These are phyloP conservation scores for Kodamaea sagamina DNA, from an alignment of 805 yeast genomes.

Conservation along the genomic window DNA sequence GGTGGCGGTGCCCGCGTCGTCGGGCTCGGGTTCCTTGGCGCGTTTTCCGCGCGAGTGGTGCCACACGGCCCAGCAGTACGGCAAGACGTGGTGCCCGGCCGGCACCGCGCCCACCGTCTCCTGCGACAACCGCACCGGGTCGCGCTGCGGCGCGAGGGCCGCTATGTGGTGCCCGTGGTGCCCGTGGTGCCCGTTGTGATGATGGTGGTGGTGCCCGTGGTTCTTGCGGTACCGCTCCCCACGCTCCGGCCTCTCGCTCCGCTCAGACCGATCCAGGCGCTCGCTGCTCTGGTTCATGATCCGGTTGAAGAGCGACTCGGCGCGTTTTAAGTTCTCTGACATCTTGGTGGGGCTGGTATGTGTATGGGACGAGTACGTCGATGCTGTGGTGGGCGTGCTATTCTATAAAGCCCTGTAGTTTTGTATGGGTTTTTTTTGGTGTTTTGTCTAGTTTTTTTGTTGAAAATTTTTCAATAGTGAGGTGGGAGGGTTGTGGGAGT, in stretches of 20 bases:
- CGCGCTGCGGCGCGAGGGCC: slow-evolving; percentile 34
- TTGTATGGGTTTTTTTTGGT: slow-evolving; percentile 1
- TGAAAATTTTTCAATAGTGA: slow-evolving; percentile 6
- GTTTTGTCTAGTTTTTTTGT: slow-evolving; percentile 1
- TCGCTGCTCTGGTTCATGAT: slow-evolving; percentile 43
- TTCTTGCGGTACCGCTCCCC: slow-evolving; percentile 8
- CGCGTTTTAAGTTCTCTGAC: slow-evolving; percentile 50
- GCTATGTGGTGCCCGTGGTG: slow-evolving; percentile 11
- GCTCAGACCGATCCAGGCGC: slow-evolving; percentile 13
- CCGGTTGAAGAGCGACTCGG: slow-evolving; percentile 48
- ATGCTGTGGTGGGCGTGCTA: not conserved
- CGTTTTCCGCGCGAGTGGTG: slow-evolving; percentile 40
- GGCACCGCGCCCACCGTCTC: slow-evolving; percentile 32
- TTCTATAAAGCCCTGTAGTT: slow-evolving; percentile 3
- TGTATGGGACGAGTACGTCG: not conserved
- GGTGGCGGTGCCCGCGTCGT: slow-evolving; percentile 15
- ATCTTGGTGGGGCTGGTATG: slow-evolving; percentile 18
- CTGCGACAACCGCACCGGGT: slow-evolving; percentile 37
- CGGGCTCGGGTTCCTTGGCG: slow-evolving; percentile 18
- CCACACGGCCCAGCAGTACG: slow-evolving; percentile 54
- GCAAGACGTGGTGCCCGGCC: slow-evolving; percentile 39
- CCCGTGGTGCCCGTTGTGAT: slow-evolving; percentile 13
- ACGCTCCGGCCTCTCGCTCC: slow-evolving; percentile 11
- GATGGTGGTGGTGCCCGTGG: slow-evolving; percentile 14
- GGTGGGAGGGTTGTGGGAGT: too few species aligned